Evolutionary conservation across 371 early-diverging fungal genomes (phyloP).

Genomic region (Mortierella sp.): DNA sequence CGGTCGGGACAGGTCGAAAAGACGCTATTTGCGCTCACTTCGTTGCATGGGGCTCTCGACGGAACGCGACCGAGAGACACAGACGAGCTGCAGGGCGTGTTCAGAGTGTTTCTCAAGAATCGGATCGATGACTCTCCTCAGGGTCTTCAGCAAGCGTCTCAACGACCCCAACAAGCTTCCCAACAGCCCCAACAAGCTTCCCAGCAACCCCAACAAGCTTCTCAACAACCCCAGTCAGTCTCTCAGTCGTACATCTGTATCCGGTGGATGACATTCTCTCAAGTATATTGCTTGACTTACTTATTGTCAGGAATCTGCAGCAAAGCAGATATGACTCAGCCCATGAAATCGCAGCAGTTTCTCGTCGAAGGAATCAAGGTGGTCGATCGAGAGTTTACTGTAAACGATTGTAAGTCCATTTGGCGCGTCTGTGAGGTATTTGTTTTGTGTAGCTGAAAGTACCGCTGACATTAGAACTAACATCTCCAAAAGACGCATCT

Average conservation of each 20-base stretch:
- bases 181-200: neutral
- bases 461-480: neutral
- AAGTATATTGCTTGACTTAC: conserved; percentile 53
- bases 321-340: conserved; percentile 53
- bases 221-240: neutral
- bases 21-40: conserved; percentile 30
- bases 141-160: neutral
- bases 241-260: conserved; percentile 26
- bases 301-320: conserved; percentile 50
- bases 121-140: neutral
- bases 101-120: conserved; percentile 28
- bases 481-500: conserved; percentile 26
- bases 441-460: neutral
- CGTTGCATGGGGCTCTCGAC: conserved; percentile 38
- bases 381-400: conserved; percentile 49
- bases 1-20: conserved; percentile 34
- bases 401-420: conserved; percentile 43
- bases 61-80: conserved; percentile 37
- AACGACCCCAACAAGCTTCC: neutral
- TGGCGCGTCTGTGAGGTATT: neutral
- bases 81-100: conserved; percentile 47
- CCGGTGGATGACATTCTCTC: conserved; percentile 56
- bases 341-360: conserved; percentile 42
- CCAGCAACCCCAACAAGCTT: neutral
- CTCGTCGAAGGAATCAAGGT: conserved; percentile 54